Evolutionary conservation across 2,329 filamentous ascomycete species (phyloP), one percentile per base, ranked within the genome.

Genomic region (Aspergillus phoenicis): DNA sequence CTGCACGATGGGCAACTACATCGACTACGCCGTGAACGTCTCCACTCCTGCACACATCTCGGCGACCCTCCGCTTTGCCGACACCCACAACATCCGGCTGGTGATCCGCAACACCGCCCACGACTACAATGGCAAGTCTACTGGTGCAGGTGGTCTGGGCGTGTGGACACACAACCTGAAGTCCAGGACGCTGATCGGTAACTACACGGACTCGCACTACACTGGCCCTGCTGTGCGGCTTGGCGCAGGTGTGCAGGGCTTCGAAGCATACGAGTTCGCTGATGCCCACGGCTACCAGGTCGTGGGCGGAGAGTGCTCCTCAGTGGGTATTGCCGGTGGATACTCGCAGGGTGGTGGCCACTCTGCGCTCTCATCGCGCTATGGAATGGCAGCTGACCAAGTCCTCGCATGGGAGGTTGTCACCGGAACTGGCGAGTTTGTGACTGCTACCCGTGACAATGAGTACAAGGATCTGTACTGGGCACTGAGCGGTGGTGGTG

Each of bases 51-150:
- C 59, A 1, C 66, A 78, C 8, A 62, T 77, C 24, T 60, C 65
- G 5, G 59, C 58, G 6, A 52, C 73, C 83, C 41, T 63, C 6
- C 24, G 52, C 20, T 60, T 63, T 26, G 43, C 58, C 17, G 51
- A 30, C 30, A 24, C 49, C 15, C 61, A 63, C 24, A 63, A 60
- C 65, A 75, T 87, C 51, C 80, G 84, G 1, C 68, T 87, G 0
- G 75, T 85, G 1, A 68, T 80, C 13, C 70, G 74, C 4, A 80
- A 79, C 64, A 80, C 76, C 1, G 78, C 78, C 2, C 78, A 81
- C 56, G 75, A 79, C 61, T 62, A 68, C 43, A 59, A 81, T 36
- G 88, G 87, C 43, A 84, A 85, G 45, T 87, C 84, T 0, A 86
- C 86, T 0, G 88, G 87, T n/a, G 82, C 82, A 22, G 87, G 87